A percentile compares a stretch with the other conserved stretches of the same genome.
Conservation (phyloP, 129 eudicot genomes). For the Solidago caesia region DNA sequence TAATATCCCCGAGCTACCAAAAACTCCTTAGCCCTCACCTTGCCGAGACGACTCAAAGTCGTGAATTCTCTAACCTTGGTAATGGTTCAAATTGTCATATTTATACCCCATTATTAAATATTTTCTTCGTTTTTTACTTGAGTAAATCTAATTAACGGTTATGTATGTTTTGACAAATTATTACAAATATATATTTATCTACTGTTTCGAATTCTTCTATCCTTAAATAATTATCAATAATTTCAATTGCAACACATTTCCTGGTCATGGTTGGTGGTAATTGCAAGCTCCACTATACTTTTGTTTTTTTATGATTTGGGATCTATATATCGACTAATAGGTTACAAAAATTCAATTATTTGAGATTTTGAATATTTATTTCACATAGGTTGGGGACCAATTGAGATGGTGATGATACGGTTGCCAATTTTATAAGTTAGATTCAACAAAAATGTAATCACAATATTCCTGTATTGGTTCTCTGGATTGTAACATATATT, state of each 20-base stretch:
- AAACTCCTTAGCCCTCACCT: too few relatives aligned
- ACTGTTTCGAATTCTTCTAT: too few relatives aligned
- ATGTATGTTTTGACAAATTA: too few relatives aligned
- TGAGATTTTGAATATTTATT: conserved; percentile 15
- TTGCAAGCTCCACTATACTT: conserved; percentile 23
- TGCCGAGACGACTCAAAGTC: too few relatives aligned
- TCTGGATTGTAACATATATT: conserved; percentile 4
- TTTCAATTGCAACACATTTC: not conserved
- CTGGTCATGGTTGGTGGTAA: conserved; percentile 25
- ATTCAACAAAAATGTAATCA: not conserved
- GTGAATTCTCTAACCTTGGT: too few relatives aligned
- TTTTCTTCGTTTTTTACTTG: too few relatives aligned
- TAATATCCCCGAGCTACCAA: too few relatives aligned
- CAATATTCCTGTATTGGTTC: conserved; percentile 1
- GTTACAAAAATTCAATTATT: conserved; percentile 23
- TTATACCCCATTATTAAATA: too few relatives aligned
- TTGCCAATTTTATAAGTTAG: conserved; percentile 14
- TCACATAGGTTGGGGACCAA: conserved; percentile 29
- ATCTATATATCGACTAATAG: not conserved
- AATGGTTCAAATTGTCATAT: too few relatives aligned
- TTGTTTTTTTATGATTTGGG: conserved; percentile 23
- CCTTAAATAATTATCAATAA: too few relatives aligned
- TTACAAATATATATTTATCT: too few relatives aligned
- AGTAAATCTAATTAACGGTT: too few relatives aligned
- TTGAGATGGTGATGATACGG: conserved; percentile 12